These are phyloP conservation scores for Cladophialophora bantiana DNA, from an alignment of 2,329 filamentous ascomycete species.

Conservation along the genomic window DNA sequence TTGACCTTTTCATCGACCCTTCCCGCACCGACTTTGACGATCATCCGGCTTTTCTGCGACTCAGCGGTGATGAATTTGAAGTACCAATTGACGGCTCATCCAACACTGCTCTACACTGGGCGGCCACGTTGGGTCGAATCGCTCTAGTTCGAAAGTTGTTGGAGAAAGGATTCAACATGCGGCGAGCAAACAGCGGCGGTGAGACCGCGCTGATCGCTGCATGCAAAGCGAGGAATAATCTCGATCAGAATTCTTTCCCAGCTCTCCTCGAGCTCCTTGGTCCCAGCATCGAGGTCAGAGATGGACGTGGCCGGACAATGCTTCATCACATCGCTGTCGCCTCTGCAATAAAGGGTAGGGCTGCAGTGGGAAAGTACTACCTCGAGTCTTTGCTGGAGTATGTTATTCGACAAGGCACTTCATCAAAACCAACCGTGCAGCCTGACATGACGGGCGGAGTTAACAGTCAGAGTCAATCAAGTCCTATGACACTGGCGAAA, in stretches of 20 bases:
- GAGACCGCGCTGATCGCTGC: slow-evolving; percentile 94
- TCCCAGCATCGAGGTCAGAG: slow-evolving; percentile 86
- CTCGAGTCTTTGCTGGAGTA: slow-evolving; percentile 93
- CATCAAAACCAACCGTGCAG: slow-evolving; percentile 53
- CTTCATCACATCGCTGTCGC: slow-evolving; percentile 96
- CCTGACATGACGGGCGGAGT: slow-evolving; percentile 46
- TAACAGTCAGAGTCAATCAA: slow-evolving; percentile 43
- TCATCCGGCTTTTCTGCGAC: slow-evolving; percentile 76
- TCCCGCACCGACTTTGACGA: slow-evolving; percentile 73
- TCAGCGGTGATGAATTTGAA: slow-evolving; percentile 83
- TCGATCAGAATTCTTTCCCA: slow-evolving; percentile 88
- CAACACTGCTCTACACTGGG: slow-evolving; percentile 93
- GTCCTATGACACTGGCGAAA: slow-evolving; percentile 78
- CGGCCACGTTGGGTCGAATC: slow-evolving; percentile 87
- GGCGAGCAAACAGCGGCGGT: slow-evolving; percentile 84
- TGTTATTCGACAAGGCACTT: slow-evolving; percentile 83
- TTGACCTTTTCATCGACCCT: slow-evolving; percentile 82
- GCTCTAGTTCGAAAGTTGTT: slow-evolving; percentile 82
- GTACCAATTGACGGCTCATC: slow-evolving; percentile 87
- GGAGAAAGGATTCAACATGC: slow-evolving; percentile 82
- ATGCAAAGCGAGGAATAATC: slow-evolving; percentile 90
- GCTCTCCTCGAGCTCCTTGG: slow-evolving; percentile 88
- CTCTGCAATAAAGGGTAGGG: slow-evolving; percentile 91
- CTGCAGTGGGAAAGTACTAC: slow-evolving; percentile 92
- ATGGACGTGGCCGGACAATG: slow-evolving; percentile 88